A percentile compares a stretch with the other conserved stretches of the same genome.
Conservation (phyloP, 768 basidiomycete genomes). For the Boletus sp. region DNA sequence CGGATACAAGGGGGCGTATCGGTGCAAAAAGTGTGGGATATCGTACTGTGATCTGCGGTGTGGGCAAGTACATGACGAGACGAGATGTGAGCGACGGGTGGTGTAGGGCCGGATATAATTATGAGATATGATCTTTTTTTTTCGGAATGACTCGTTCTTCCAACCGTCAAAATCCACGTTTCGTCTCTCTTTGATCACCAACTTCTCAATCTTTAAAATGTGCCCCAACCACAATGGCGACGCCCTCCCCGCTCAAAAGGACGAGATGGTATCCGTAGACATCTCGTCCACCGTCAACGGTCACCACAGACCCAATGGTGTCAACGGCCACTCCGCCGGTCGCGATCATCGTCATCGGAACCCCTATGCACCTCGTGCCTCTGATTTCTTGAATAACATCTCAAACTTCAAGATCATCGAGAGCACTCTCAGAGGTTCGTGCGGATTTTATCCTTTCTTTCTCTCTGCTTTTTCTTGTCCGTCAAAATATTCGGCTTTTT, state of each 20-base stretch:
- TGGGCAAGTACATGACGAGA: conserved; percentile 72
- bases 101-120: conserved; percentile 35
- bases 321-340: conserved; percentile 38
- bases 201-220: conserved; percentile 10
- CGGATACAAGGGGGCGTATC: conserved; percentile 80
- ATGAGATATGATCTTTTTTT: background rate
- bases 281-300: conserved; percentile 38
- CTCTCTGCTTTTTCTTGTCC: no score
- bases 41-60: conserved; percentile 76
- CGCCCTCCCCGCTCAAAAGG: conserved; percentile 38
- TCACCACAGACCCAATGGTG: conserved; percentile 35
- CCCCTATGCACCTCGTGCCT: conserved; percentile 87
- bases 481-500: background rate
- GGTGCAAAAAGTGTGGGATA: conserved; percentile 74
- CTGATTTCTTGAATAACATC: conserved; percentile 89
- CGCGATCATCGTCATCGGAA: conserved; percentile 50
- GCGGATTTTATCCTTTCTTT: background rate
- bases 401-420: conserved; percentile 97
- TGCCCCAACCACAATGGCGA: conserved; percentile 62
- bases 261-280: conserved; percentile 73
- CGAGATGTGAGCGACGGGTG: conserved; percentile 74
- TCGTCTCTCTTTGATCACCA: background rate
- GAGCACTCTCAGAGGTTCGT: conserved; percentile 88
- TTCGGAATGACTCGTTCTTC: conserved; percentile 8
- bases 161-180: background rate